phyloP scores from a whole-genome alignment of 2,329 filamentous ascomycete species.

The Colletotrichum sp. region DNA sequence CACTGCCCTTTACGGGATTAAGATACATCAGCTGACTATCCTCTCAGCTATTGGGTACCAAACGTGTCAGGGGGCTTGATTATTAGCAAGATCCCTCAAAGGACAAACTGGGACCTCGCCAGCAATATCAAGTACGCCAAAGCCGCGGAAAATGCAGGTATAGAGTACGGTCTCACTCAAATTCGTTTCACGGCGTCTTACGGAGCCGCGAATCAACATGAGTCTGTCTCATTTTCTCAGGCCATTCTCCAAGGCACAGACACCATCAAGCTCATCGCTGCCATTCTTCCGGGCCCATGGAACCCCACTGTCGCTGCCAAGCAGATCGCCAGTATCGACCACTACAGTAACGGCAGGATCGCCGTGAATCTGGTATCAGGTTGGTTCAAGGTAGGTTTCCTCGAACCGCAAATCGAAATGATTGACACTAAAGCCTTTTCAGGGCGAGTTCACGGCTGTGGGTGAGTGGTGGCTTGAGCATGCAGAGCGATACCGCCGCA shows the following conservation, averaged over 20 bases:
- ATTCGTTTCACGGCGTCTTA: conserved; percentile 59
- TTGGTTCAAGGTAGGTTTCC: conserved; percentile 50
- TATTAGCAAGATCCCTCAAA: conserved; percentile 55
- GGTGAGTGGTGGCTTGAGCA: conserved; percentile 62
- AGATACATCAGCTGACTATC: conserved; percentile 11
- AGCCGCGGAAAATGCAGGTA: conserved; percentile 51
- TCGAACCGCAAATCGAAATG: not conserved
- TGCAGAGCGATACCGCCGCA: conserved; percentile 54
- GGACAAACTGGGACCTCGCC: conserved; percentile 52
- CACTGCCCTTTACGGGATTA: not conserved
- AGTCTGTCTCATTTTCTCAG: conserved; percentile 57
- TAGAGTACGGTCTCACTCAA: conserved; percentile 56
- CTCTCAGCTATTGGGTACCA: conserved; percentile 53
- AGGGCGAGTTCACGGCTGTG: conserved; percentile 52
- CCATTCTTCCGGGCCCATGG: conserved; percentile 54
- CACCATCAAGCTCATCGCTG: conserved; percentile 55
- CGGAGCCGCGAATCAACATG: conserved; percentile 53
- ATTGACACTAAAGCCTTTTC: not conserved
- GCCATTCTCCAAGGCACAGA: conserved; percentile 51
- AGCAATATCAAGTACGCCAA: conserved; percentile 53
- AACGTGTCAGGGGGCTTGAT: conserved; percentile 59
- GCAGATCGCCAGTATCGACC: conserved; percentile 57
- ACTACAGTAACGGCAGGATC: conserved; percentile 55
- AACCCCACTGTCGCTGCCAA: conserved; percentile 57
- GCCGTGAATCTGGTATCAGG: conserved; percentile 58